Percentiles rank a stretch among this genome's conserved stretches.
phyloP scores from a whole-genome alignment of 1,284 basidiomycete genomes.

The Papiliotrema nemorosa region DNA sequence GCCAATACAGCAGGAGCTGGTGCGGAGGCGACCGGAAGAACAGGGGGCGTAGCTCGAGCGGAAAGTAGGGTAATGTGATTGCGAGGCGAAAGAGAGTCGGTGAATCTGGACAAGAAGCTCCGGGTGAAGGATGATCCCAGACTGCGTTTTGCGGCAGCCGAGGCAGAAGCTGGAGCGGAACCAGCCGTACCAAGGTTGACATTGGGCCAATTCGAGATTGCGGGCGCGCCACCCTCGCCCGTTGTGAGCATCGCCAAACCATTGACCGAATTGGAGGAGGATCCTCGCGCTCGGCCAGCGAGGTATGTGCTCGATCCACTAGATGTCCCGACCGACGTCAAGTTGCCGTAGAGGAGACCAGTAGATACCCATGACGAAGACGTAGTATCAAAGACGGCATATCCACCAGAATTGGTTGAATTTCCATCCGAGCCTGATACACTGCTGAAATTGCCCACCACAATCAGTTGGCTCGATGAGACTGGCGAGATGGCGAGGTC shows the following conservation, averaged over 20 bases:
- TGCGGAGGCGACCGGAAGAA: conserved; percentile 53
- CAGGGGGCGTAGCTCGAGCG: conserved; percentile 54
- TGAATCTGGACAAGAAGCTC: conserved; percentile 31
- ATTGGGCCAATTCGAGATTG: conserved; percentile 29
- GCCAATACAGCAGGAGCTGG: conserved; percentile 76
- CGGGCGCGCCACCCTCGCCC: conserved; percentile 29
- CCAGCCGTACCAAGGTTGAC: conserved; percentile 30
- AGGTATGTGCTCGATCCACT: conserved; percentile 35
- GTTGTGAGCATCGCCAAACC: conserved; percentile 50
- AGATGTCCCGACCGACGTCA: conserved; percentile 52
- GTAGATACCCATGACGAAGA: conserved; percentile 62
- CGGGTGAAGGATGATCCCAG: conserved; percentile 55
- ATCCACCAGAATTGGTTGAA: conserved; percentile 58
- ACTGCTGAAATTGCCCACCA: conserved; percentile 72
- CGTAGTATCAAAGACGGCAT: conserved; percentile 72
- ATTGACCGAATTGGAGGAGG: conserved; percentile 45
- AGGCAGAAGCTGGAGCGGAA: conserved; percentile 14
- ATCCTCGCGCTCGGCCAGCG: conserved; percentile 50
- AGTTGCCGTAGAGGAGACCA: conserved; percentile 68
- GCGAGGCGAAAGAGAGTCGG: conserved; percentile 20
- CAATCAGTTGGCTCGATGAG: conserved; percentile 54
- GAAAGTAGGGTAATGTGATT: conserved; percentile 30
- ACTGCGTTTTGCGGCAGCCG: conserved; percentile 41
- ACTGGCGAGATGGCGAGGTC: conserved; percentile 57
- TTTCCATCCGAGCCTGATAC: conserved; percentile 51